Base-by-base conservation (phyloP, 495 filamentous ascomycete species). In the Neurospora pannonica region DNA sequence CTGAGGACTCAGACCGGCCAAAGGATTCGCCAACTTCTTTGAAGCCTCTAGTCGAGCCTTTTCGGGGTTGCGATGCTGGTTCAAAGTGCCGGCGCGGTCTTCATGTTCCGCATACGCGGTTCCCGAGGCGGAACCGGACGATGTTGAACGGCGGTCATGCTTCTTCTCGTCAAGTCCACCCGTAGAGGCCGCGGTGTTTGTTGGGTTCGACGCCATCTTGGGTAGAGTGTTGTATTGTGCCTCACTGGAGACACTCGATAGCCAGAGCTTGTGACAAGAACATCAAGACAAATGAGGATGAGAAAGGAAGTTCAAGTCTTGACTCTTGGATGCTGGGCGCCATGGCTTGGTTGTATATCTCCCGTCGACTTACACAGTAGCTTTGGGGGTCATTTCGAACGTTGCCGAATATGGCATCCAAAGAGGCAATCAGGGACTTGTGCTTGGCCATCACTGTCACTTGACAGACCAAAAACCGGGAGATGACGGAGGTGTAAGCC, bases 11-110 rank as follows among this genome's bases (percentile, higher is more conserved):
- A 89, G 86, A 21, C 91, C 91, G 9, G 87, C 87, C 15, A 96
- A 85, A 38, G 93, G 93, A 71, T 95, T 92, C 28, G 89, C 91
- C 70, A 95, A 73, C 73, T 79, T 82, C 24, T 81, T 75, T 19
- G 82, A 81, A 21, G 78, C 79, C 28, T 81, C 79, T 31, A 79
- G 70, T 10, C 80, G 78, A 8, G 38, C 60, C 1, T 71, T 78
- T 46, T 70, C 60, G 11, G 73, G 13, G 4, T 70, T 70, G 67
- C 42, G 34, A 8, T 8, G n/a, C 36, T 38, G 48, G 43, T n/a
- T 43, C 40, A 3, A 11, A 38, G 9, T 70, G 21, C n/a, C 21
- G 3, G 19, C 13, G 46, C 8, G 37, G 36, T 74, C 72, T 10
- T 70, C n/a, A 37, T 76, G 75, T 11, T 71, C 75, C 19, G 42